Percentiles rank a stretch among this genome's conserved stretches.
These are phyloP conservation scores for Microstroma glucosiphilum DNA, from an alignment of 1,284 basidiomycete species.

Conservation along the genomic window DNA sequence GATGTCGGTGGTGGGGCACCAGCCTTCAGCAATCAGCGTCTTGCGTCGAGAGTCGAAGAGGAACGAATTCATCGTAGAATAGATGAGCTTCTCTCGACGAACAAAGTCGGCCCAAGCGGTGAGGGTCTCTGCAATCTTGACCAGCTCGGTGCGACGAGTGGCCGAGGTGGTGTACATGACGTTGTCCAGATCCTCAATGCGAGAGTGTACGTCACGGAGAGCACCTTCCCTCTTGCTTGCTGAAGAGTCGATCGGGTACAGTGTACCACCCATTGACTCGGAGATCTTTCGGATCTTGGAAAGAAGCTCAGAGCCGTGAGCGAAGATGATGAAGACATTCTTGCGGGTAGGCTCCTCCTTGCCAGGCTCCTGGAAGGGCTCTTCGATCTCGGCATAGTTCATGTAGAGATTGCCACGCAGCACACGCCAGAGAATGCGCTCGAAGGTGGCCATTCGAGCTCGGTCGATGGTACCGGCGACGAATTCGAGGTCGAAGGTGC, in stretches of 20 bases:
- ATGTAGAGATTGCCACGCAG: conserved; percentile 97
- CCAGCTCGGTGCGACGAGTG: conserved; percentile 76
- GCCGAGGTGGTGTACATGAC: conserved; percentile 61
- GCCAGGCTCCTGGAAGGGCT: conserved; percentile 81
- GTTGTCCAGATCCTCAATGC: conserved; percentile 86
- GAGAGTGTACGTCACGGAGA: conserved; percentile 76
- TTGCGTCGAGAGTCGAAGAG: conserved; percentile 88
- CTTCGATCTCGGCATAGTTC: conserved; percentile 90
- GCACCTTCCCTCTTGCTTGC: conserved; percentile 84
- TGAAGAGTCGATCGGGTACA: conserved; percentile 93
- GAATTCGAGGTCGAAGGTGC: conserved; percentile 72
- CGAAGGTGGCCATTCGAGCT: conserved; percentile 82
- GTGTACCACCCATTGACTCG: conserved; percentile 93
- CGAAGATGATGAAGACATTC: conserved; percentile 99
- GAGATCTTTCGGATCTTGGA: conserved; percentile 97
- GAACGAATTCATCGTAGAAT: conserved; percentile 56
- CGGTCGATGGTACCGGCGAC: conserved; percentile 96
- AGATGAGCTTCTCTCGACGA: conserved; percentile 89
- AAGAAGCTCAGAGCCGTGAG: conserved; percentile 85
- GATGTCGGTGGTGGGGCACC: conserved; percentile 91
- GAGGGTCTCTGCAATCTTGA: conserved; percentile 77
- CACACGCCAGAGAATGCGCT: conserved; percentile 96
- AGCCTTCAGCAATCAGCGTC: conserved; percentile 94
- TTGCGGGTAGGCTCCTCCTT: conserved; percentile 60
- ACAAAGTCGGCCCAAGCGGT: conserved; percentile 91